Evolutionary conservation across 1,139 yeast genomes (phyloP).

Genomic region (Debaryomycetaceae sp.): DNA sequence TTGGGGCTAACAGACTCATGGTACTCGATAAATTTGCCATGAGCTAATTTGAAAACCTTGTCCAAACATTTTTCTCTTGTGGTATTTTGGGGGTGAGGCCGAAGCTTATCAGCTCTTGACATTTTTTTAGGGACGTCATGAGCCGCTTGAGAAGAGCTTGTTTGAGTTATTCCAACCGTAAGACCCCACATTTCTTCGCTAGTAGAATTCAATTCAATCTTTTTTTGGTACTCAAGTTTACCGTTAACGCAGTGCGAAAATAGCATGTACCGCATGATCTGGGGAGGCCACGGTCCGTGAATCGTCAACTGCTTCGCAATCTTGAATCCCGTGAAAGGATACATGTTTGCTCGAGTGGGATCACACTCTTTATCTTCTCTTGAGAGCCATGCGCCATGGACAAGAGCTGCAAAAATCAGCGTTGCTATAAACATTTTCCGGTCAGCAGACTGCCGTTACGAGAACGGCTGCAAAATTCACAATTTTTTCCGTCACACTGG

Average conservation of each 20-base stretch:
- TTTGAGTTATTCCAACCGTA: conserved; percentile 7
- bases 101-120: conserved; percentile 1
- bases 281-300: conserved; percentile 22
- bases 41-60: background rate
- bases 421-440: no score
- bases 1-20: background rate
- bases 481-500: no score
- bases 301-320: conserved; percentile 41
- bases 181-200: conserved; percentile 41
- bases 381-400: conserved; percentile 9
- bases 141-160: no score
- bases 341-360: conserved; percentile 15
- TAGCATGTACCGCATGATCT: conserved; percentile 35
- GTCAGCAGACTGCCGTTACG: no score
- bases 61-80: background rate
- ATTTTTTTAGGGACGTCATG: conserved; percentile 2
- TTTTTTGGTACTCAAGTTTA: conserved; percentile 33
- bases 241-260: conserved; percentile 50
- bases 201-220: conserved; percentile 19
- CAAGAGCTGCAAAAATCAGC: background rate
- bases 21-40: background rate
- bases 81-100: no score
- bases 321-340: conserved; percentile 51
- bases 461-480: background rate
- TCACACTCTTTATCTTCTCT: conserved; percentile 27